Base-by-base conservation (phyloP, 441 rosid species). In the Corymbia calophylla region DNA sequence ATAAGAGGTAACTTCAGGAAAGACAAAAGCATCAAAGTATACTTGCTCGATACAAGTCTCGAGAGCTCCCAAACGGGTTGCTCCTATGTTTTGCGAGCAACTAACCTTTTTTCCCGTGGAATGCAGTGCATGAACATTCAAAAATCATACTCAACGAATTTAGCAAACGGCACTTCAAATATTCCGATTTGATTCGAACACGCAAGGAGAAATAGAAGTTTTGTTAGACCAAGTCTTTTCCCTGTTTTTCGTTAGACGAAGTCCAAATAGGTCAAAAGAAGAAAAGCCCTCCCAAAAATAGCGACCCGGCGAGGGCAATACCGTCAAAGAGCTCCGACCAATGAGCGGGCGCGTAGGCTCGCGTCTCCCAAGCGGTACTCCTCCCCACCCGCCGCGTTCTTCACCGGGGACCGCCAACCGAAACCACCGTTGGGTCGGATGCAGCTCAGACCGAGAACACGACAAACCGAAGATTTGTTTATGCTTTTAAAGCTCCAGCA, bases 1-100 rank as follows among this genome's bases (percentile, higher is more conserved):
- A 11, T 10, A 11, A 70, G 5, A 73, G 16, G 49, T 39, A 21
- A 16, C 16, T 44, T 39, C 47, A 21, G 21, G 16, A 73, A 73
- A 73, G 51, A 13, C 39, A 39, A 73, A 39, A 25, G 84, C 3
- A 23, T 11, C 4, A 3, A 39, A 39, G 29, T 35, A 35, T 10
- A 10, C 15, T 19, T 6, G 48, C 8, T 35, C 17, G 6, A 2
- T 19, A 35, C 7, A 4, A 35, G 14, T 5, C 29, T 21, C 1
- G 15, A 21, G n/a, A 73, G 27, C 17, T 39, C 9, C 19, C 8
- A 3, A 3, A 9, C 2, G 19, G 4, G 5, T n/a, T 1, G 15
- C 47, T 18, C 4, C 3, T 35, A 19, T 35, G 27, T 35, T 19
- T 73, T 6, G 29, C 0, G 8, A 21, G 15, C 1, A 39, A 73